phyloP scores from a whole-genome alignment of 768 basidiomycete species.

The Auricularia cornea region DNA sequence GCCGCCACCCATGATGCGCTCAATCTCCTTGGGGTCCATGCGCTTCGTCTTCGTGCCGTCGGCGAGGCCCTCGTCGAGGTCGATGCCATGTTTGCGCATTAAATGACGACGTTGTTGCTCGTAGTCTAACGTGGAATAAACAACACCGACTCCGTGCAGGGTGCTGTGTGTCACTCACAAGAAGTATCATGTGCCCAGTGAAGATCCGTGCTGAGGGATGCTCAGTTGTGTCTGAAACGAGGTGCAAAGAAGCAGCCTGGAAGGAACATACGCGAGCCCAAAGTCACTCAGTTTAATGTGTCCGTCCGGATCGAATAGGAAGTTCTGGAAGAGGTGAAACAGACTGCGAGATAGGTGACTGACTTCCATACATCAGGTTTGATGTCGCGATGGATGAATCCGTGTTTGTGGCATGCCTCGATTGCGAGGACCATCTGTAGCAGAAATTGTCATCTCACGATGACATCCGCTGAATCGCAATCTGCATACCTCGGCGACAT shows the following conservation, averaged over 20 bases:
- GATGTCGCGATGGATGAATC: constrained; percentile 97
- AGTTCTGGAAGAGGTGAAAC: constrained; percentile 51
- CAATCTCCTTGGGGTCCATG: constrained; percentile 74
- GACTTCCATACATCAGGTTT: constrained; percentile 66
- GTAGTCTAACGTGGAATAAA: constrained; percentile 51
- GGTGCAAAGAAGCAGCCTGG: constrained; percentile 4
- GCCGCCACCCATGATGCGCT: constrained; percentile 74
- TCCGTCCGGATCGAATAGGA: constrained; percentile 87
- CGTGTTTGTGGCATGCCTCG: constrained; percentile 86
- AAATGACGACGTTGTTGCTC: constrained; percentile 87
- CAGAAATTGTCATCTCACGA: not conserved
- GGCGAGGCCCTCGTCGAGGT: constrained; percentile 71
- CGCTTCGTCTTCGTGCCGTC: constrained; percentile 69
- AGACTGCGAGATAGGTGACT: not conserved
- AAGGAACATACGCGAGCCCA: constrained; percentile 73
- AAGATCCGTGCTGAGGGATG: constrained; percentile 60
- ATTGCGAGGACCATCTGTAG: constrained; percentile 86
- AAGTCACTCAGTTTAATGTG: constrained; percentile 96
- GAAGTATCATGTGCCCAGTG: constrained; percentile 98
- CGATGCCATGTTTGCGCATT: constrained; percentile 88
- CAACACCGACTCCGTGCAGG: constrained; percentile 9
- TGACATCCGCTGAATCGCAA: not conserved
- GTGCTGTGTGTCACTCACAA: constrained; percentile 40
- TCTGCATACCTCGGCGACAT: constrained; percentile 74
- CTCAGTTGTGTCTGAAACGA: not conserved